Evolutionary conservation across 208 protist species (phyloP), one percentile per base, ranked within the genome.

Genomic region (Trypanosoma conorhini): DNA sequence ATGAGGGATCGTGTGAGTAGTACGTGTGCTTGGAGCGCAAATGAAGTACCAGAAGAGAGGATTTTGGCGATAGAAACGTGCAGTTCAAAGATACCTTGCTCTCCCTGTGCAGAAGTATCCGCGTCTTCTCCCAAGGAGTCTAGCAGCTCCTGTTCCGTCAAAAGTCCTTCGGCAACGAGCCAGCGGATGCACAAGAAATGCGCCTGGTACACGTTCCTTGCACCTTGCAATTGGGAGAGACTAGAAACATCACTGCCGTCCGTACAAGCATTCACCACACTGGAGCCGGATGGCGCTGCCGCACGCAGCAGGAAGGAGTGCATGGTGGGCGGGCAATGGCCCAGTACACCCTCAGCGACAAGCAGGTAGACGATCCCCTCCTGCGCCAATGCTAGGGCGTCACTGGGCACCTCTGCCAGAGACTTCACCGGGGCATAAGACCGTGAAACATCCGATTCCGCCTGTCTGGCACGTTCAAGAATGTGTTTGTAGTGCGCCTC

Each of bases 301-400:
- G 70, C 57, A 10, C 72, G 74, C 35, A 72, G 55, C 0, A 95
- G 79, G 73, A 94, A 96, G 3, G 81, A 65, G 51, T 93, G 88
- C 82, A 93, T 86, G 0, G 91, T 93, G 1, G 84, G 83, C 24
- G 91, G 91, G 44, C 81, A 86, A 56, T 80, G 67, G 13, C 86
- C 86, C 0, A 96, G 72, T 12, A 96, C 66, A 13, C 72, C 77
- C 46, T 94, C 86, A 13, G 84, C 79, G 31, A 93, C 81, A 40
- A 96, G 80, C 38, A 93, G 64, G 67, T 96, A 93, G 17, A 88
- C 55, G 12, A 73, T 56, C 1, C 74, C 78, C n/a, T 86, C 75
- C 19, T 77, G 77, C 5, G 82, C 78, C 21, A 92, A 50, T 19
- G 73, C 66, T 22, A 96, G 54, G 0, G 67, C 74, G 7, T 76